phyloP scores from a whole-genome alignment of 176 grass and related monocot species.

The Triticum dicoccoides region DNA sequence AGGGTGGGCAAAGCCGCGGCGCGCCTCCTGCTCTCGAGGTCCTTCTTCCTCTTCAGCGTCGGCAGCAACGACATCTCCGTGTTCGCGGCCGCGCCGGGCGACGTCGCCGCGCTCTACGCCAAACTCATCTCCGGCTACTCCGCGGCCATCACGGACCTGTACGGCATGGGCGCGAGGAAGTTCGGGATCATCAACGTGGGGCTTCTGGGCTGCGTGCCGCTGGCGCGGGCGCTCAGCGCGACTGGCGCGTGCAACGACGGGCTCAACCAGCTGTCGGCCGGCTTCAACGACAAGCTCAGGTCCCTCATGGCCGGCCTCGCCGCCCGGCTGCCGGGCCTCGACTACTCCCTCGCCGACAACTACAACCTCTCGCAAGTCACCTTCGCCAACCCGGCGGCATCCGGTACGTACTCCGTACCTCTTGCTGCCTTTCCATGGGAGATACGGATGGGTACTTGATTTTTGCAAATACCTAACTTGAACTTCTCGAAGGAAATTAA shows the following conservation, averaged over 20 bases:
- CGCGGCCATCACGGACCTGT: constrained; percentile 15
- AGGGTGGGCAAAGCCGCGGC: neutral
- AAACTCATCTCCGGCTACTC: constrained; percentile 37
- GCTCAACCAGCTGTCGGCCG: constrained; percentile 30
- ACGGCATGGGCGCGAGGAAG: constrained; percentile 44
- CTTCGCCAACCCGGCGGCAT: neutral
- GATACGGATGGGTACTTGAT: too few relatives aligned
- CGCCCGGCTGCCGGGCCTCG: constrained; percentile 20
- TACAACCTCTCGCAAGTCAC: neutral
- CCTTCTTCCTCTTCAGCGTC: constrained; percentile 33
- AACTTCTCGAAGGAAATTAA: too few relatives aligned
- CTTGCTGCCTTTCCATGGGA: too few relatives aligned
- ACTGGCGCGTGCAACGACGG: constrained; percentile 23
- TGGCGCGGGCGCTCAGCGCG: neutral
- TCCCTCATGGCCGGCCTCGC: neutral
- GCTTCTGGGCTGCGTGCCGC: constrained; percentile 21
- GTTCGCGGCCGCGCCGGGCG: neutral
- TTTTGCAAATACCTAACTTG: too few relatives aligned
- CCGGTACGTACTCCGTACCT: neutral
- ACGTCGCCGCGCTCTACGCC: neutral
- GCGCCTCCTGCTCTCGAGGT: constrained; percentile 20
- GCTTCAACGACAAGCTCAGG: constrained; percentile 29
- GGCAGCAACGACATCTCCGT: constrained; percentile 42
- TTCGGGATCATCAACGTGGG: constrained; percentile 43
- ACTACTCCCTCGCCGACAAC: constrained; percentile 40